Conservation (phyloP, 257 asterid species). For the Henckelia pumila region DNA sequence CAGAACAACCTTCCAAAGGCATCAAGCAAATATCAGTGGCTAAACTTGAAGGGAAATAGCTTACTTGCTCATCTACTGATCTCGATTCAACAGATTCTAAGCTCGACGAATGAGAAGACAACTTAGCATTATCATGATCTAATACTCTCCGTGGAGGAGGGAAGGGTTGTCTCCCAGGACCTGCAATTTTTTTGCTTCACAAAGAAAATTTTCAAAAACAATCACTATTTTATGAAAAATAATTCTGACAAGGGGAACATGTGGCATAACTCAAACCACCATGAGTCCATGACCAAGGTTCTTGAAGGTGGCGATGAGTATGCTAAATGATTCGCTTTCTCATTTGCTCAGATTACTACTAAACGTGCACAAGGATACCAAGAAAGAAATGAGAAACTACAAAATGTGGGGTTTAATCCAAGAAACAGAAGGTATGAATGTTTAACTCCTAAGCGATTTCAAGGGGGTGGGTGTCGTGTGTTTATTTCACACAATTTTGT, state of each 20-base stretch:
- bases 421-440: background rate
- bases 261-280: too few relatives aligned
- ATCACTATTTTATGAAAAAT: background rate
- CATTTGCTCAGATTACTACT: background rate
- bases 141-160: slow-evolving; percentile 75
- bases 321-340: too few relatives aligned
- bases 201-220: background rate
- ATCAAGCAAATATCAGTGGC: background rate
- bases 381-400: too few relatives aligned
- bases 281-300: too few relatives aligned
- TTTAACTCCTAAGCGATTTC: background rate
- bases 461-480: background rate
- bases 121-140: slow-evolving; percentile 52
- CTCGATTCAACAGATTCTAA: slow-evolving; percentile 43
- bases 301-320: too few relatives aligned
- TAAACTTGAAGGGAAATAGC: slow-evolving; percentile 20
- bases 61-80: slow-evolving; percentile 43
- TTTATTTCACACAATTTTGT: background rate
- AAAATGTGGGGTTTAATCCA: too few relatives aligned
- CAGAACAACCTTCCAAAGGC: background rate
- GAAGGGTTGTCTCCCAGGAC: slow-evolving; percentile 44
- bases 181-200: slow-evolving; percentile 37
- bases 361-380: background rate
- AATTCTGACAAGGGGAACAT: too few relatives aligned
- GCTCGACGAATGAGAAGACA: slow-evolving; percentile 37